Percentiles rank a stretch among this genome's conserved stretches.
Evolutionary conservation across 139 green algal genomes (phyloP).

Genomic region (Nannochloris sp.): DNA sequence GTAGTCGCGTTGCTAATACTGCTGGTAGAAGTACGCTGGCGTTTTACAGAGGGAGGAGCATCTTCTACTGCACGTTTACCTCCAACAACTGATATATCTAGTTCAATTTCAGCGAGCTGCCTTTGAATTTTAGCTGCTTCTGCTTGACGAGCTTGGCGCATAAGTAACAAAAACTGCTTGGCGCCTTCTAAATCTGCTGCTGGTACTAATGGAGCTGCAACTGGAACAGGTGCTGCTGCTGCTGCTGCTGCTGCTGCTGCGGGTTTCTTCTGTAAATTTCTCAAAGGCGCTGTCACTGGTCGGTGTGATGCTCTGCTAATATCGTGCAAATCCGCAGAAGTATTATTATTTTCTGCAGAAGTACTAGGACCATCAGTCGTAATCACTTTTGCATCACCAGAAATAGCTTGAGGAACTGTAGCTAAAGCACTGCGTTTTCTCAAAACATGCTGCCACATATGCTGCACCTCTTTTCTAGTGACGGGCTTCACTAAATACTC

Average conservation of each 20-base stretch:
- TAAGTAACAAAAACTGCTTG: constrained; percentile 35
- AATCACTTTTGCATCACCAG: background rate
- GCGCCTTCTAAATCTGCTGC: constrained; percentile 18
- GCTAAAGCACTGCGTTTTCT: constrained; percentile 30
- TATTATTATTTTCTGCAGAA: background rate
- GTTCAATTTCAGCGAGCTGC: constrained; percentile 26
- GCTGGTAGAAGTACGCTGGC: background rate
- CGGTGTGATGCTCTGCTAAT: background rate
- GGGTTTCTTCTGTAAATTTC: background rate
- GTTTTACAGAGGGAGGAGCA: background rate
- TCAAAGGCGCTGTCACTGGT: constrained; percentile 2
- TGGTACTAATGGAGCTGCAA: background rate
- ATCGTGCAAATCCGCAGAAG: background rate
- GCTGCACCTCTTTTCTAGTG: constrained; percentile 79
- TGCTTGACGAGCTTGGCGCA: constrained; percentile 20
- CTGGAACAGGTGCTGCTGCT: background rate
- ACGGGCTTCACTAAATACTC: constrained; percentile 92
- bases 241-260: constrained; percentile 1
- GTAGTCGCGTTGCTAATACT: background rate
- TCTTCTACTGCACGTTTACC: background rate
- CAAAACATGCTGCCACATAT: constrained; percentile 81
- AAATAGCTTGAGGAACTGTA: constrained; percentile 9
- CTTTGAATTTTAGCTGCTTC: constrained; percentile 6
- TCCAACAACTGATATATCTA: constrained; percentile 12
- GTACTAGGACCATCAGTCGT: no score